These are phyloP conservation scores for Podila minutissima DNA, from an alignment of 192 early-diverging fungal genomes.

Conservation along the genomic window DNA sequence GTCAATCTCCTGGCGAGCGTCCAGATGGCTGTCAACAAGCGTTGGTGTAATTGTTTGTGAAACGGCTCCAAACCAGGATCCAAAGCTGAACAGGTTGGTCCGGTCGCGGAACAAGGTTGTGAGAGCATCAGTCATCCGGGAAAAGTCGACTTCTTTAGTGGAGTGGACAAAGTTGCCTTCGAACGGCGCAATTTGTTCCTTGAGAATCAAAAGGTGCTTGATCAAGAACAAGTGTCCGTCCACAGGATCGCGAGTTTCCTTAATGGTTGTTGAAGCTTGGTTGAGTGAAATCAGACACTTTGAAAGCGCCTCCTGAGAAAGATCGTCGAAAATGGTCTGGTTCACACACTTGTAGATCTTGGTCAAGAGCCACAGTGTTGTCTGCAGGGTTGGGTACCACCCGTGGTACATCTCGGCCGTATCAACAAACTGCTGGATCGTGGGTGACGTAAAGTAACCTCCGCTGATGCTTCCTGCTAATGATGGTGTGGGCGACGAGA, in stretches of 20 bases:
- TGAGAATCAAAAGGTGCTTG: constrained; percentile 85
- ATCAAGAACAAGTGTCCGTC: constrained; percentile 88
- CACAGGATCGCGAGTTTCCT: constrained; percentile 55
- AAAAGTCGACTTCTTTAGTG: constrained; percentile 76
- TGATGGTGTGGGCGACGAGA: constrained; percentile 48
- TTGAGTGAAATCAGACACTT: constrained; percentile 70
- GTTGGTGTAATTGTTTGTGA: constrained; percentile 58
- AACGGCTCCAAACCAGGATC: constrained; percentile 43
- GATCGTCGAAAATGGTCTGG: constrained; percentile 81
- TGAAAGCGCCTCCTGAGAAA: constrained; percentile 86
- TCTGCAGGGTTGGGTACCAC: constrained; percentile 87
- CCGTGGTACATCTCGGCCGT: constrained; percentile 55
- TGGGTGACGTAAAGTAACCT: constrained; percentile 35
- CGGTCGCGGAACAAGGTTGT: constrained; percentile 35
- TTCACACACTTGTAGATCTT: constrained; percentile 83
- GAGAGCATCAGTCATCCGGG: constrained; percentile 62
- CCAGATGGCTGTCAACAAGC: constrained; percentile 58
- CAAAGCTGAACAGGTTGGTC: constrained; percentile 46
- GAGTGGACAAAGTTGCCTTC: constrained; percentile 79
- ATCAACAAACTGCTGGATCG: constrained; percentile 44
- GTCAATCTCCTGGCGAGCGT: constrained; percentile 68
- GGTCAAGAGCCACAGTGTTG: constrained; percentile 81
- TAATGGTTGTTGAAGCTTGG: constrained; percentile 16
- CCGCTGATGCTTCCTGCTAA: constrained; percentile 38
- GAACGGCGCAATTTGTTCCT: constrained; percentile 84